These are phyloP conservation scores for Colletotrichum orchidophilum DNA, from an alignment of 2,329 filamentous ascomycete genomes.

Conservation along the genomic window DNA sequence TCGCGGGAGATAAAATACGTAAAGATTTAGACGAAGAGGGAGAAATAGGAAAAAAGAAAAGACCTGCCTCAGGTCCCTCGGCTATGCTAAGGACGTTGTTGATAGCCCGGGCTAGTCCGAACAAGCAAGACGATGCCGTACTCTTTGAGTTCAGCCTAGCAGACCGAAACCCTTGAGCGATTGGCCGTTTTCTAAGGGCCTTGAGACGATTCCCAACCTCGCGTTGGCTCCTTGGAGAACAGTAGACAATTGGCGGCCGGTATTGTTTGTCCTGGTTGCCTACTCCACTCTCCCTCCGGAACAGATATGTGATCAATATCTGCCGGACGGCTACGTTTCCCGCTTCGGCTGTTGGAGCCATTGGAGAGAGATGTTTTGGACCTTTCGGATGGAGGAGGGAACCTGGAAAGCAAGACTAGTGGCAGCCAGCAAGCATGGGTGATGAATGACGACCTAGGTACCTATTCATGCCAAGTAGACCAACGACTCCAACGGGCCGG, in stretches of 20 bases:
- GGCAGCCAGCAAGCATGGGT: no score
- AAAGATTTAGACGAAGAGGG: not conserved
- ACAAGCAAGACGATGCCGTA: not conserved
- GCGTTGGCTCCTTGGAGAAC: not conserved
- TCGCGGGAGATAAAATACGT: not conserved
- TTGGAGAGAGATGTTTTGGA: not conserved
- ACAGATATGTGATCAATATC: not conserved
- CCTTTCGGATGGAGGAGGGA: not conserved
- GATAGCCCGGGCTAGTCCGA: not conserved
- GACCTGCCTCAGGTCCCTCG: not conserved
- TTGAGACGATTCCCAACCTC: not conserved
- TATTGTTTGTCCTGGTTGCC: not conserved
- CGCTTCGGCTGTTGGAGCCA: not conserved
- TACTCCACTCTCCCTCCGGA: not conserved
- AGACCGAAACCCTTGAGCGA: not conserved
- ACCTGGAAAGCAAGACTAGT: not conserved
- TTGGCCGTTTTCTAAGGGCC: not conserved
- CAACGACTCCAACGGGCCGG: not conserved
- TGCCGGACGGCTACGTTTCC: not conserved
- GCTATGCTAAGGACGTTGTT: not conserved
- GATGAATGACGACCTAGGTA: not conserved
- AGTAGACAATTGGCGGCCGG: not conserved
- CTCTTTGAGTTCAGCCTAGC: conserved; percentile 24
- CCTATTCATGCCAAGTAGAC: not conserved
- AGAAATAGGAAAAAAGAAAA: not conserved